Percentiles rank a stretch among this genome's conserved stretches.
Conservation (phyloP, 2,329 filamentous ascomycete species). For the Endothia cerciana region DNA sequence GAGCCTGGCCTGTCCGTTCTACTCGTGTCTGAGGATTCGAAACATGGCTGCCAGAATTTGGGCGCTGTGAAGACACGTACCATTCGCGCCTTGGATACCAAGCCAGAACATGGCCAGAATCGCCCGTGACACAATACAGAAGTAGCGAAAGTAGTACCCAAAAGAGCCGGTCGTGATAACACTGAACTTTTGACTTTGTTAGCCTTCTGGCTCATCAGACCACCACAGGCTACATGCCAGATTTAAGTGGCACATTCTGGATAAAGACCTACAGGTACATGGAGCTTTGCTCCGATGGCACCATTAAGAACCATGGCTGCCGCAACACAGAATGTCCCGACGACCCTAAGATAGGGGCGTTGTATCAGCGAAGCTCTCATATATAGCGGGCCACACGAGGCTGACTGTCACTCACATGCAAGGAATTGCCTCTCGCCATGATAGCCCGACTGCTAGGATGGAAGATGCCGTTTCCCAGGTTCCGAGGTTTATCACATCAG, state of each 20-base stretch:
- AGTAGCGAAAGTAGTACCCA: slow-evolving; percentile 47
- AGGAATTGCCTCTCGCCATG: slow-evolving; percentile 36
- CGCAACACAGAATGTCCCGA: slow-evolving; percentile 65
- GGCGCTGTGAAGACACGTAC: background rate
- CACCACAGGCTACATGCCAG: no score
- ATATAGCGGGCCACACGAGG: slow-evolving; percentile 31
- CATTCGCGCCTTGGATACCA: slow-evolving; percentile 68
- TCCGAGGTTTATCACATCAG: slow-evolving; percentile 41
- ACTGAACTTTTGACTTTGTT: slow-evolving; percentile 39
- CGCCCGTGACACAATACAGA: slow-evolving; percentile 44
- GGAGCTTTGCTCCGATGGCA: slow-evolving; percentile 50
- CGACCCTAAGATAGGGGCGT: slow-evolving; percentile 43
- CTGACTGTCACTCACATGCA: slow-evolving; percentile 21
- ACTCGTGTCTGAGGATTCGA: background rate
- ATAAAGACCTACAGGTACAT: slow-evolving; percentile 40
- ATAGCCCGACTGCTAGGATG: slow-evolving; percentile 41
- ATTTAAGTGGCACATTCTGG: no score
- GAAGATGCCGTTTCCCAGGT: slow-evolving; percentile 42
- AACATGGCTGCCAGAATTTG: background rate
- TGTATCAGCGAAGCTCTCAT: slow-evolving; percentile 52
- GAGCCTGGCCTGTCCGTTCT: no score
- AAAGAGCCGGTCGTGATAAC: slow-evolving; percentile 50
- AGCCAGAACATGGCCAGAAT: slow-evolving; percentile 60
- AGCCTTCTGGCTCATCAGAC: background rate
- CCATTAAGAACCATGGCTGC: slow-evolving; percentile 55